Evolutionary conservation across 352 stramenopile genomes (phyloP).

Genomic region (Pythium volutum): DNA sequence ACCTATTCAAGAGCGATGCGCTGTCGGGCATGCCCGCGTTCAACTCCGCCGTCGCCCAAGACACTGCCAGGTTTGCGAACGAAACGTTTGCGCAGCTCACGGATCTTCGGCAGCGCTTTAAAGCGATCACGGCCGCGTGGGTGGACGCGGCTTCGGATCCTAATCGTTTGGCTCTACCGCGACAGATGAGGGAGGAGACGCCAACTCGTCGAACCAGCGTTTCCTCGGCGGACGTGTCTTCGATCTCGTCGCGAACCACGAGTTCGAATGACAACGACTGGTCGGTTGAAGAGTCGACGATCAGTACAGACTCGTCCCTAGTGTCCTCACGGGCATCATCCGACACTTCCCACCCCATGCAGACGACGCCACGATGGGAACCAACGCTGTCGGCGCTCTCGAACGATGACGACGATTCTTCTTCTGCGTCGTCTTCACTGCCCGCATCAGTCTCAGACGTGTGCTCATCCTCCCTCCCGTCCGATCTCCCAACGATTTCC

Average conservation of each 20-base stretch:
- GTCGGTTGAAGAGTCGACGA: neutral
- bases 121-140: constrained; percentile 31
- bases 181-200: neutral
- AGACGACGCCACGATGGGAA: constrained; percentile 15
- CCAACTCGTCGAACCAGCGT: neutral
- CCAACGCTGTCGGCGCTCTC: constrained; percentile 22
- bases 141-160: neutral
- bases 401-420: constrained; percentile 6
- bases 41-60: constrained; percentile 19
- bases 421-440: constrained; percentile 9
- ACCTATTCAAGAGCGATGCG: constrained; percentile 55
- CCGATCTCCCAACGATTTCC: neutral
- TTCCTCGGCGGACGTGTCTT: neutral
- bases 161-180: neutral
- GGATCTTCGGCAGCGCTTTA: constrained; percentile 36
- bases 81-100: constrained; percentile 48
- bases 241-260: neutral
- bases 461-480: constrained; percentile 1
- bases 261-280: neutral
- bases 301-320: neutral
- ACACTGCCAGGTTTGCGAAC: constrained; percentile 35
- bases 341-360: neutral
- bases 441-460: neutral
- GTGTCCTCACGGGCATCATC: neutral
- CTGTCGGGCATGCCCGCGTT: constrained; percentile 35